Evolutionary conservation across 495 filamentous ascomycete species (phyloP).

Genomic region (Hypoxylon trugodes): DNA sequence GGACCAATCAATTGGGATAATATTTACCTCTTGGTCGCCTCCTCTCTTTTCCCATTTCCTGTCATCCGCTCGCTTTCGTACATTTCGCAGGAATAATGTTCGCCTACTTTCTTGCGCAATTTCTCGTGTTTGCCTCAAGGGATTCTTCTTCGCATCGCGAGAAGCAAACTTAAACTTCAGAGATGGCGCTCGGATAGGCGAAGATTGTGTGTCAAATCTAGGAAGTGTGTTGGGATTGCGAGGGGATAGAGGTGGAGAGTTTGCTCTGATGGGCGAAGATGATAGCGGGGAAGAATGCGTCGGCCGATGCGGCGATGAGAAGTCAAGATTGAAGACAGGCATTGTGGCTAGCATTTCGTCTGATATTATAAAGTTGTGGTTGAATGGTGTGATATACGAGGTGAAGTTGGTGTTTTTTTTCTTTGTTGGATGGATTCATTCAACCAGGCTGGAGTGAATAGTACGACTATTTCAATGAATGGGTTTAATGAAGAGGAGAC

Average conservation of each 20-base stretch:
- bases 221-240: conserved; percentile 37
- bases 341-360: conserved; percentile 47
- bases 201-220: conserved; percentile 46
- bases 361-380: not conserved
- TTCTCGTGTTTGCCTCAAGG: conserved; percentile 50
- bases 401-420: not conserved
- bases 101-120: conserved; percentile 63
- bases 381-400: not conserved
- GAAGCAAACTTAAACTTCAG: conserved; percentile 45
- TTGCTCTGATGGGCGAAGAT: conserved; percentile 45
- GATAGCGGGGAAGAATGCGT: conserved; percentile 45
- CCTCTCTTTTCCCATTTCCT: conserved; percentile 69
- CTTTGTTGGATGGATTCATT: conserved; percentile 1
- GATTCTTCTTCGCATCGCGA: conserved; percentile 48
- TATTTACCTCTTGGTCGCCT: conserved; percentile 78
- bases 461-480: conserved; percentile 6
- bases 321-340: conserved; percentile 42
- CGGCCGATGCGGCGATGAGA: conserved; percentile 45
- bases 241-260: conserved; percentile 42
- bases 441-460: not conserved
- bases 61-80: conserved; percentile 76
- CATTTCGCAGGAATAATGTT: conserved; percentile 76
- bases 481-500: conserved; percentile 19
- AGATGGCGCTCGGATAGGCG: conserved; percentile 40
- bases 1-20: not conserved